Conservation (phyloP, 805 yeast genomes). For the Grigorovia humatica region DNA sequence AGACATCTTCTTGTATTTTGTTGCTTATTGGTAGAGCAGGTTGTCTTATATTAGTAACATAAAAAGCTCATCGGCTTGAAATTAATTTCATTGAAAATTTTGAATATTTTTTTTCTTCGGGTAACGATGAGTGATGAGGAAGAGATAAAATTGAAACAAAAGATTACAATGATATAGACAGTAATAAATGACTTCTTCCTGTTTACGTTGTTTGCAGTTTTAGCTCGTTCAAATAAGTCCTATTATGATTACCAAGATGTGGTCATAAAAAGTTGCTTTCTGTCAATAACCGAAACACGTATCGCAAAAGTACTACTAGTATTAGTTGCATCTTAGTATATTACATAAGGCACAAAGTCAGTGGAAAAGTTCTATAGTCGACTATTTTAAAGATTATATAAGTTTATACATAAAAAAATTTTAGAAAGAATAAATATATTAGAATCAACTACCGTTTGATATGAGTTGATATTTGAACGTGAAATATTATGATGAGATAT, state of each 20-base stretch:
- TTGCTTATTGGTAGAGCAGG: neutral
- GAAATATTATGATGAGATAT: neutral
- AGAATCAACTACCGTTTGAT: neutral
- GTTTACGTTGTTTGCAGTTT: too few relatives aligned
- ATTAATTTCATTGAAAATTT: neutral
- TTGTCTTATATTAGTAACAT: neutral
- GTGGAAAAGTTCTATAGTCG: neutral
- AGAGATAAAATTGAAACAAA: too few relatives aligned
- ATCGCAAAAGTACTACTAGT: too few relatives aligned
- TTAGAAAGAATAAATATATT: neutral
- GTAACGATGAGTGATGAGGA: neutral
- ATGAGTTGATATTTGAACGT: neutral
- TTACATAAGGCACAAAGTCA: neutral
- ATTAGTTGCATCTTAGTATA: too few relatives aligned
- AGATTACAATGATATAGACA: too few relatives aligned
- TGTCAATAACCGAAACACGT: too few relatives aligned
- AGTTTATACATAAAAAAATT: neutral
- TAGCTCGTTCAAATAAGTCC: too few relatives aligned
- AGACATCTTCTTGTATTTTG: constrained; percentile 27
- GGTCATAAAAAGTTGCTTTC: too few relatives aligned
- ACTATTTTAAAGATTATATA: neutral
- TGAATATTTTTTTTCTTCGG: neutral
- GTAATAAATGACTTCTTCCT: too few relatives aligned
- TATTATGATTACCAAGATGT: too few relatives aligned
- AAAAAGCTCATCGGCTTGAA: neutral